A percentile compares a stretch with the other conserved stretches of the same genome.
Conservation (phyloP, 768 basidiomycete genomes). For the Phaffia tasmanica region DNA sequence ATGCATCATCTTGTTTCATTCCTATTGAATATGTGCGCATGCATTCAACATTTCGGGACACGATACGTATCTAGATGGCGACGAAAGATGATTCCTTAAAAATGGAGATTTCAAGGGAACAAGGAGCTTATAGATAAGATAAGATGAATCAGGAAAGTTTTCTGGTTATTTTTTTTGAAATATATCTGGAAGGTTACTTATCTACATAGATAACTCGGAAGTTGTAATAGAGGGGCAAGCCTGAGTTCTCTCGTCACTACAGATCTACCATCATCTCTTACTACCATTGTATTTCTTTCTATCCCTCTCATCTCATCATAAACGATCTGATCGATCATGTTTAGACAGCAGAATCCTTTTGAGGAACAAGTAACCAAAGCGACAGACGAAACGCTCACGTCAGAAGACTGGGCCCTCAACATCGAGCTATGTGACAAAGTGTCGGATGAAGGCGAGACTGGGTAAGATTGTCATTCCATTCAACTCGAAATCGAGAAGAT, state of each 20-base stretch:
- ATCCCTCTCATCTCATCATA: slow-evolving; percentile 2
- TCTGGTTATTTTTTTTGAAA: no score
- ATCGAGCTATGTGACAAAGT: slow-evolving; percentile 95
- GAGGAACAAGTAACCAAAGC: slow-evolving; percentile 56
- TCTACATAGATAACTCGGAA: no score
- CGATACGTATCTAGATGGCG: no score
- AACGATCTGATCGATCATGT: slow-evolving; percentile 16
- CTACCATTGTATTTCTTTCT: neutral
- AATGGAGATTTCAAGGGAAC: no score
- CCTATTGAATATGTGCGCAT: no score
- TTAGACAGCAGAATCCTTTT: neutral
- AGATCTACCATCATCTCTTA: neutral
- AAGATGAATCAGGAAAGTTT: no score
- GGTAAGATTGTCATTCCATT: slow-evolving; percentile 45
- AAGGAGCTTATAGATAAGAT: no score
- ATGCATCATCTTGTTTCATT: no score
- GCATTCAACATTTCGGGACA: no score
- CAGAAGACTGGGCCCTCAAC: slow-evolving; percentile 92
- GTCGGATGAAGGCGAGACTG: slow-evolving; percentile 69
- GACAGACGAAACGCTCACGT: slow-evolving; percentile 92
- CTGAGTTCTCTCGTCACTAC: neutral
- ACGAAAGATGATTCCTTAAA: no score
- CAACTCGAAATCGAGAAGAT: neutral
- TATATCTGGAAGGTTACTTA: no score
- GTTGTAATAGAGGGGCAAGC: neutral